Evolutionary conservation across 768 basidiomycete genomes (phyloP).

Genomic region (Lepiota brunneoincarnata): DNA sequence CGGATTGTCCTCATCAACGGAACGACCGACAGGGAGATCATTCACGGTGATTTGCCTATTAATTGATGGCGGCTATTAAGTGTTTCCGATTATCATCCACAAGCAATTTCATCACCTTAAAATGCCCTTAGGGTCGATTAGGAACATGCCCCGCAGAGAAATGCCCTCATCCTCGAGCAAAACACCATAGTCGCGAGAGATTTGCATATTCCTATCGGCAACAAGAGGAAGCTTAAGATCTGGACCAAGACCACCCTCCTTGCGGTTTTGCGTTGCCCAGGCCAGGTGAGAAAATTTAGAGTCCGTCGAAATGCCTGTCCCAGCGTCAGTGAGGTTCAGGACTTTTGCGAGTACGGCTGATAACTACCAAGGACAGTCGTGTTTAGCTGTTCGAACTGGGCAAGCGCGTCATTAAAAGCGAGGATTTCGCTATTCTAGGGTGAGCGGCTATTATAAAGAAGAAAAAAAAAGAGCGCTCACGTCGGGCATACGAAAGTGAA

Average conservation of each 20-base stretch:
- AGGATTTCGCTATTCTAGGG: conserved; percentile 64
- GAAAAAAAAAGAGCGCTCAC: conserved; percentile 24
- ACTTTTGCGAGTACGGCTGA: not conserved
- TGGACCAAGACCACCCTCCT: conserved; percentile 87
- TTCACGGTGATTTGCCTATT: conserved; percentile 82
- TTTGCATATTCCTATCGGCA: conserved; percentile 75
- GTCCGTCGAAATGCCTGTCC: conserved; percentile 80
- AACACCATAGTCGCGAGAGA: conserved; percentile 84
- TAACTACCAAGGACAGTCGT: conserved; percentile 72
- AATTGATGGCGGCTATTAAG: not conserved
- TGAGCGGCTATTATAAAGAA: not conserved
- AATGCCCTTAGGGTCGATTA: conserved; percentile 83
- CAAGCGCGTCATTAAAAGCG: conserved; percentile 88
- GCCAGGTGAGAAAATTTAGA: conserved; percentile 87
- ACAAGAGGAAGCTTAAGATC: conserved; percentile 82
- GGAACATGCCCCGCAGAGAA: conserved; percentile 81
- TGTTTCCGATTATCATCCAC: conserved; percentile 2
- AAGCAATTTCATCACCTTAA: conserved; percentile 42
- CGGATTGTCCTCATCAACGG: conserved; percentile 91
- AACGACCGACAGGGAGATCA: conserved; percentile 93
- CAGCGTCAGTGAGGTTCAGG: not conserved
- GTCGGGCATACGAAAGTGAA: conserved; percentile 94
- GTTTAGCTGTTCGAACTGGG: conserved; percentile 69
- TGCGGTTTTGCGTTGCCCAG: conserved; percentile 80
- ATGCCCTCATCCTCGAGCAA: conserved; percentile 87